Conservation (phyloP, 108 stramenopile species). For the Cyclotella baltica region DNA sequence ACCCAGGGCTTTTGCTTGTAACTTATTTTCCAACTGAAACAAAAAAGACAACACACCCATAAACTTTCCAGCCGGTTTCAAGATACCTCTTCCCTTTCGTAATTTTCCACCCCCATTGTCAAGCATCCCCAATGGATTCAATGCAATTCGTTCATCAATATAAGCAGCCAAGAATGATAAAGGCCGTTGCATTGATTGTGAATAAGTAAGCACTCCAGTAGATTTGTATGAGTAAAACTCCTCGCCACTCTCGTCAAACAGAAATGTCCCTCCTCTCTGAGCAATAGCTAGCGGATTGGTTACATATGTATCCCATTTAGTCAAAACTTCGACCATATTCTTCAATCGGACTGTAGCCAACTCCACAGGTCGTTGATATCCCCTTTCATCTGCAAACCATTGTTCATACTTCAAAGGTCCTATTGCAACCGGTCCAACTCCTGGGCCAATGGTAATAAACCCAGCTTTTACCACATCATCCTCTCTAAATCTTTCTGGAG, state of each 20-base stretch:
- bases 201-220: conserved; percentile 70
- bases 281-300: conserved; percentile 51
- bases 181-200: conserved; percentile 67
- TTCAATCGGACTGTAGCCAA: conserved; percentile 75
- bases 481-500: conserved; percentile 69
- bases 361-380: conserved; percentile 79
- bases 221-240: conserved; percentile 60
- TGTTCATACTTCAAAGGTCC: conserved; percentile 45
- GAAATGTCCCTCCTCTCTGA: conserved; percentile 67
- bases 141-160: conserved; percentile 60
- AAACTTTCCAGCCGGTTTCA: conserved; percentile 43
- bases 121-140: conserved; percentile 65
- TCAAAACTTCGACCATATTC: conserved; percentile 73
- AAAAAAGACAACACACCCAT: conserved; percentile 34
- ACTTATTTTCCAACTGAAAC: conserved; percentile 43
- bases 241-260: conserved; percentile 59
- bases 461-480: conserved; percentile 63
- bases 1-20: conserved; percentile 40
- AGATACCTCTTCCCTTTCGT: conserved; percentile 33
- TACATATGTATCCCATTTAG: conserved; percentile 70
- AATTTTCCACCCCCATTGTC: conserved; percentile 48
- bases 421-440: conserved; percentile 17
- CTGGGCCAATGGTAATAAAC: conserved; percentile 36
- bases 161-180: conserved; percentile 64
- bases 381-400: conserved; percentile 52